Evolutionary conservation across 2,329 filamentous ascomycete genomes (phyloP).

Genomic region (Cadophora sp.): DNA sequence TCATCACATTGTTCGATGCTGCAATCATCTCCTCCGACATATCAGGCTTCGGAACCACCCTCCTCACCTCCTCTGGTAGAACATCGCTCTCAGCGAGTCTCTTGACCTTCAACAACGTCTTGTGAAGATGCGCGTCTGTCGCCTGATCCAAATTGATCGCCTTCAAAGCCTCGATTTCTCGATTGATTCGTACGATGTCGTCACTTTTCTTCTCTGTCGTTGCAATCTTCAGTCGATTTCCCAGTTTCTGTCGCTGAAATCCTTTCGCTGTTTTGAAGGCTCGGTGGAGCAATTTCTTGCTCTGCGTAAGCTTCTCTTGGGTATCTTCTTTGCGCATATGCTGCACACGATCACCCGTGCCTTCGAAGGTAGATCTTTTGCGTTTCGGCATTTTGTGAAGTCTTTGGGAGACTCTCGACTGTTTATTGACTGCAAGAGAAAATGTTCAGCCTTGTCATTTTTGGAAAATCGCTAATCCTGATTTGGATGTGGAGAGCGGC

Average conservation of each 20-base stretch:
- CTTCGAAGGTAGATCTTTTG: constrained; percentile 55
- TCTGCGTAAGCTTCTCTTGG: constrained; percentile 58
- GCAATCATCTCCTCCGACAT: constrained; percentile 40
- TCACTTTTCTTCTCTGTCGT: constrained; percentile 53
- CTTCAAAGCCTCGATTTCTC: constrained; percentile 62
- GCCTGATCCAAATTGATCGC: constrained; percentile 53
- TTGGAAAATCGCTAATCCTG: neutral
- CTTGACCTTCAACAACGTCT: constrained; percentile 58
- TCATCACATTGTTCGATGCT: constrained; percentile 58
- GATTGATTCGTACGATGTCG: constrained; percentile 66
- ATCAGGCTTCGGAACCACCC: constrained; percentile 42
- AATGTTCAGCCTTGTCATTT: constrained; percentile 33
- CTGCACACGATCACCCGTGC: constrained; percentile 41
- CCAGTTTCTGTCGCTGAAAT: constrained; percentile 78
- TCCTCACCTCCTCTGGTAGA: constrained; percentile 49
- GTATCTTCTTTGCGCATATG: constrained; percentile 48
- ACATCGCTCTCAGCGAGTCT: constrained; percentile 53
- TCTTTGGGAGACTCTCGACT: neutral
- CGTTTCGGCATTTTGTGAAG: constrained; percentile 60
- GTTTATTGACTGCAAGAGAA: neutral
- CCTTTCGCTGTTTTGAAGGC: constrained; percentile 77
- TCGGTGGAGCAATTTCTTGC: constrained; percentile 66
- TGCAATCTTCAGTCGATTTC: constrained; percentile 62
- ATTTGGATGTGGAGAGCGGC: neutral
- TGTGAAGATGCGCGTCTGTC: constrained; percentile 55